phyloP scores from a whole-genome alignment of 257 asterid species.

The Solanum ossicruentum region DNA sequence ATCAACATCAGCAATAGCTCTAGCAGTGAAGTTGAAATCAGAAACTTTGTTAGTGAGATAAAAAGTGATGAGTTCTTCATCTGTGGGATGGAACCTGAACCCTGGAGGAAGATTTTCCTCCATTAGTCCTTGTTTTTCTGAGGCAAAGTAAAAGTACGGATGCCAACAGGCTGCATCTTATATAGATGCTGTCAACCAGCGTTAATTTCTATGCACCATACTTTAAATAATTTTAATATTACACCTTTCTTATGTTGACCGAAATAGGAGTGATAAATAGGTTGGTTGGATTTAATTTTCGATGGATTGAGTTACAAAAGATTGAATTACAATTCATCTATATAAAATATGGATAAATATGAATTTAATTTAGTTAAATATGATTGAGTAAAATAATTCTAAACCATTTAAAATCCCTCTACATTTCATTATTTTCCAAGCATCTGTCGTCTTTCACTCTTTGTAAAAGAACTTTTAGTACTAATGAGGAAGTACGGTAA shows the following conservation, averaged over 20 bases:
- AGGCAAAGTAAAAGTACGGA: background rate
- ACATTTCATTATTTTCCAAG: too few relatives aligned
- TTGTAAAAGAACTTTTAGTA: too few relatives aligned
- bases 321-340: too few relatives aligned
- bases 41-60: constrained; percentile 54
- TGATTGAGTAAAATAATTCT: too few relatives aligned
- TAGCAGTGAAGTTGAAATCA: constrained; percentile 37
- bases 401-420: too few relatives aligned
- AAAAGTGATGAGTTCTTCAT: constrained; percentile 69
- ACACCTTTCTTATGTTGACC: constrained; percentile 58
- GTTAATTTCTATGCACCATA: background rate
- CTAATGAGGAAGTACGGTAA: too few relatives aligned
- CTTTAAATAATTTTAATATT: background rate
- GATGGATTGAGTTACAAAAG: too few relatives aligned
- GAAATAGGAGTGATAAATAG: constrained; percentile 6
- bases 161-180: background rate
- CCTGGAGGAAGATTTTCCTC: constrained; percentile 72
- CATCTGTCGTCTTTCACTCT: too few relatives aligned
- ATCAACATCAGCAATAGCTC: constrained; percentile 60
- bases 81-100: constrained; percentile 78
- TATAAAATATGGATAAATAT: too few relatives aligned
- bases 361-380: too few relatives aligned
- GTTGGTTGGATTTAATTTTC: too few relatives aligned
- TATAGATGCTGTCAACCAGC: background rate
- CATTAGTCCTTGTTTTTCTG: background rate